Base-by-base conservation (phyloP, 1,284 basidiomycete species). In the Irpex rosettiformis region DNA sequence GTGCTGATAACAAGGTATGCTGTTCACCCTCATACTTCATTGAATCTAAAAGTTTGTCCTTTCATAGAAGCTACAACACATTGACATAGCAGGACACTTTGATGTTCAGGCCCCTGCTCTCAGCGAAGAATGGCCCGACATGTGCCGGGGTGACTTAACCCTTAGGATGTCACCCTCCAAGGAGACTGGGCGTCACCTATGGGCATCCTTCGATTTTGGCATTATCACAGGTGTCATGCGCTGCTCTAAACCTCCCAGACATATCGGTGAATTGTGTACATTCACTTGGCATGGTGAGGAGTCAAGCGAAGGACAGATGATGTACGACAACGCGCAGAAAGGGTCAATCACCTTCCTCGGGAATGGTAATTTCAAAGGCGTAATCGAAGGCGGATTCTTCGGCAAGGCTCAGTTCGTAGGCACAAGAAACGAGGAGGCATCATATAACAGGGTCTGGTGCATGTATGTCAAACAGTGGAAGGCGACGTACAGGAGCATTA, bases 381-480 rank as follows among this genome's bases (percentile, higher is more conserved):
- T 51, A 45, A 48, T 47, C 10, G 45, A 47, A 47, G 45, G 45
- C 45, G 45, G 10, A 21, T 47, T 47, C 45, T 47, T 47, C 45
- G 45, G 45, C 8, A 47, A 47, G 24, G 45, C 45, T 13, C 45
- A 47, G 8, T 47, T 47, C 45, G 45, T n/a, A 21, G 45, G 45
- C 3, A 47, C 10, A 47, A 21, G 45, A 21, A 25, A 47, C 8
- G 45, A 47, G 10, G 45, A 47, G 2, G 24, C 6, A 21, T 1
- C 45, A 21, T 11, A 25, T 8, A 13, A 47, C 21, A 21, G 16
- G 45, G 21, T 24, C n/a, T 24, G 45, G 8, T 47, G n/a, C n/a
- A 24, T 21, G 11, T 21, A 47, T 25, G 1, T 47, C 45, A 21
- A 47, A 21, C 16, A 25, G 1, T 47, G 45, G 45, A 47, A 47